A percentile compares a stretch with the other conserved stretches of the same genome.
These are phyloP conservation scores for Penicillium odoratum DNA, from an alignment of 495 filamentous ascomycete genomes.

Conservation along the genomic window DNA sequence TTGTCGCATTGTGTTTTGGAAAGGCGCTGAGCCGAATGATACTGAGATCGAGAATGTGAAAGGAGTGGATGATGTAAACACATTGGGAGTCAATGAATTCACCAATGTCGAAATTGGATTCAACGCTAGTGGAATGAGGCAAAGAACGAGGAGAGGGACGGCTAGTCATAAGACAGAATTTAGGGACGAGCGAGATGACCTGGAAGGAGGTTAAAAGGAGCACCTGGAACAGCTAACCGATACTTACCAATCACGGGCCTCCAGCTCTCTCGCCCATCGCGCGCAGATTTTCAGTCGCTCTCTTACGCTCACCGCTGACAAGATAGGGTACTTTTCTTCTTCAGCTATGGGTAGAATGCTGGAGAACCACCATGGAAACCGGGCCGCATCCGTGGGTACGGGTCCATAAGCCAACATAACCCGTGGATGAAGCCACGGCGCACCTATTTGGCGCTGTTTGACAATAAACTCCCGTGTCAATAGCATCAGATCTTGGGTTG, in stretches of 20 bases:
- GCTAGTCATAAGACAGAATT: slow-evolving; percentile 52
- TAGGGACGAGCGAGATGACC: slow-evolving; percentile 36
- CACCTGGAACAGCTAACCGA: not conserved
- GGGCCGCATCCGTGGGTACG: slow-evolving; percentile 69
- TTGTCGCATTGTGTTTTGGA: slow-evolving; percentile 12
- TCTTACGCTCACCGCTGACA: slow-evolving; percentile 70
- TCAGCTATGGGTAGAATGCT: slow-evolving; percentile 75
- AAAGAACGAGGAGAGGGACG: slow-evolving; percentile 46
- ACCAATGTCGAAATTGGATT: slow-evolving; percentile 23
- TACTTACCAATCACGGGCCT: slow-evolving; percentile 71
- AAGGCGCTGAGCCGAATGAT: slow-evolving; percentile 32
- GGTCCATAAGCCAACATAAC: slow-evolving; percentile 74
- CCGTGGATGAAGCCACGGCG: slow-evolving; percentile 70
- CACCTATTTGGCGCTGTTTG: slow-evolving; percentile 62
- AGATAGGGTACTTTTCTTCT: slow-evolving; percentile 73
- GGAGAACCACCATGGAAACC: slow-evolving; percentile 91
- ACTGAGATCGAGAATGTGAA: slow-evolving; percentile 44
- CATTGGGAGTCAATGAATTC: slow-evolving; percentile 26
- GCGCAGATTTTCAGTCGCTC: slow-evolving; percentile 79
- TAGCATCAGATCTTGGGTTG: slow-evolving; percentile 68
- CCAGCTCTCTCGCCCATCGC: slow-evolving; percentile 71
- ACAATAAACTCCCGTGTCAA: slow-evolving; percentile 64
- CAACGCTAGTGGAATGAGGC: slow-evolving; percentile 30
- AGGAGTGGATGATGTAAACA: slow-evolving; percentile 35
- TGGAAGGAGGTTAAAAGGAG: slow-evolving; percentile 20